Base-by-base conservation (phyloP, 768 basidiomycete genomes). In the Cyathus striatus region DNA sequence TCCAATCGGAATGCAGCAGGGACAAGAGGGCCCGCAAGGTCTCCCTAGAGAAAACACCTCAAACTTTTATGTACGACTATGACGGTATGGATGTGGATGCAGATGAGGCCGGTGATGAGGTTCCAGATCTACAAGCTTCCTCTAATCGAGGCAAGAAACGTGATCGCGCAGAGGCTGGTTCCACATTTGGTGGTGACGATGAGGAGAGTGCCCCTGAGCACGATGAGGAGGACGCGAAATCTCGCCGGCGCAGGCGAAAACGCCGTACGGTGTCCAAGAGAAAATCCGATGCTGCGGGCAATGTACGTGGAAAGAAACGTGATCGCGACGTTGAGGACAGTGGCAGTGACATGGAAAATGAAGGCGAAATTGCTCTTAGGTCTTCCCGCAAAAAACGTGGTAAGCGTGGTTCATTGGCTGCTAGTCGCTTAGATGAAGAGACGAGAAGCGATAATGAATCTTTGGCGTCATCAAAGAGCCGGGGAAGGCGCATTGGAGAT, bases 141-240 rank as follows among this genome's bases (percentile, higher is more conserved):
- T 52, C 30, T 12, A n/a, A 58, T 16, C 67, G 79, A 46, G 85
- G 86, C 35, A 85, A 76, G 69, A 90, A 90, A 64, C 80, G 87
- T 48, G 84, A 84, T 60, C 81, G 83, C 30, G 72, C 75, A 5
- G 84, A 86, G 55, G 83, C 83, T 43, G 86, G 76, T 5, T 85
- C 84, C 3, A 78, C 76, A 0, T 81, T 86, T 53, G 85, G 78
- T 36, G 79, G 75, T 20, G 84, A 85, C 49, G 77, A 76, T 32
- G 72, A 76, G 38, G 67, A 72, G 23, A 65, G 63, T 46, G 58
- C 47, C 35, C 44, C 47, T n/a, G 68, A 67, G 42, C 65, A 62
- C n/a, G 64, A 64, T 24, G 60, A 62, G 27, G 62, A 54, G 39
- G 67, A 69, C 47, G 64, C 66, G 34, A 73, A 69, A 49, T 51